Conservation (phyloP, 2,329 filamentous ascomycete species). For the Hypoxylon sp. region DNA sequence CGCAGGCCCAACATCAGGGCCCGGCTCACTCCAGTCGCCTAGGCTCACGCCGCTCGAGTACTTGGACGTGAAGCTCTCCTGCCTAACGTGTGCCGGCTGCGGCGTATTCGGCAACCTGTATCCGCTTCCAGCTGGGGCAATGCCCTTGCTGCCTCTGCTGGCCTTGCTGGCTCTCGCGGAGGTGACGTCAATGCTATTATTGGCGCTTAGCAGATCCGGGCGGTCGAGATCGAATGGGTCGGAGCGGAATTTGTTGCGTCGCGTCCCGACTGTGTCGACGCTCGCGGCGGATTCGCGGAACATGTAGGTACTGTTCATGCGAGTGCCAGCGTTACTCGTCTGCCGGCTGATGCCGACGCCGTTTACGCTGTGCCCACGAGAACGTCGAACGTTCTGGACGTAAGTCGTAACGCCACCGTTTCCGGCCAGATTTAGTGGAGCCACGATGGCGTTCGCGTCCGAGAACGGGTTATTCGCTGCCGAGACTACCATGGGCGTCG, state of each 20-base stretch:
- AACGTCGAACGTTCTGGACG: slow-evolving; percentile 63
- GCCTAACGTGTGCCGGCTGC: slow-evolving; percentile 55
- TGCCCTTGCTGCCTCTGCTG: slow-evolving; percentile 43
- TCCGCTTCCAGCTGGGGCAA: slow-evolving; percentile 13
- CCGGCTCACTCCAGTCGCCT: slow-evolving; percentile 67
- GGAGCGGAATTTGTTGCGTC: slow-evolving; percentile 70
- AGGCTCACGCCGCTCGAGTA: slow-evolving; percentile 66
- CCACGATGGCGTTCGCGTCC: slow-evolving; percentile 62
- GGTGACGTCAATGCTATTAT: slow-evolving; percentile 46
- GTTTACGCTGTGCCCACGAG: slow-evolving; percentile 63
- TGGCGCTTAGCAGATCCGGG: slow-evolving; percentile 60
- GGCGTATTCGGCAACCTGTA: slow-evolving; percentile 48
- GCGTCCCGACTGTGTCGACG: slow-evolving; percentile 59
- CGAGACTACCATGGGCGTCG: slow-evolving; percentile 55
- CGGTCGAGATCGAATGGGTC: slow-evolving; percentile 76
- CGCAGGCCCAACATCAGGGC: slow-evolving; percentile 66
- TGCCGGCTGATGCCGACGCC: slow-evolving; percentile 49
- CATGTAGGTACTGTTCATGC: slow-evolving; percentile 54
- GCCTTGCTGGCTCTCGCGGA: slow-evolving; percentile 44
- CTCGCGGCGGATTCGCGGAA: slow-evolving; percentile 63
- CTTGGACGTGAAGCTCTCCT: slow-evolving; percentile 58
- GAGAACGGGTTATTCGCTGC: slow-evolving; percentile 63
- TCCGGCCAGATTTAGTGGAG: slow-evolving; percentile 52
- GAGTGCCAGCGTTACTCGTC: slow-evolving; percentile 49
- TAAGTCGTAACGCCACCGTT: slow-evolving; percentile 57